Percentiles rank a stretch among this genome's conserved stretches.
phyloP scores from a whole-genome alignment of 257 asterid genomes.

The Mentha longifolia region DNA sequence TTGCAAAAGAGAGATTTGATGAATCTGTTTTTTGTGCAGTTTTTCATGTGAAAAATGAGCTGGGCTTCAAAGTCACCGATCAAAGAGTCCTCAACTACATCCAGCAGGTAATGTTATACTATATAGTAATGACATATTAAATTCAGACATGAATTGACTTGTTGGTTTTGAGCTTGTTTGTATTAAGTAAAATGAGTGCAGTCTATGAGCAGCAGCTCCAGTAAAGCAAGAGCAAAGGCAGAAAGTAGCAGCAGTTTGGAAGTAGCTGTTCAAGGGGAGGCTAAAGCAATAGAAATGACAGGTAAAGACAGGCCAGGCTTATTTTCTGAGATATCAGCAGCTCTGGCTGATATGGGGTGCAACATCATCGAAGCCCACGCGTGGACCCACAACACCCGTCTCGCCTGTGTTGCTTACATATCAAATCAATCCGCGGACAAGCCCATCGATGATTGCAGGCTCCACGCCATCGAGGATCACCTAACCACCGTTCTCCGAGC shows the following conservation, averaged over 20 bases:
- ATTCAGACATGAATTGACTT: background rate
- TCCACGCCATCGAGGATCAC: conserved; percentile 66
- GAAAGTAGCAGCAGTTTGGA: conserved; percentile 23
- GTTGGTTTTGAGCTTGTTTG: background rate
- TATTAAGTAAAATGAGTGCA: conserved; percentile 33
- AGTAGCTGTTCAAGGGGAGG: conserved; percentile 32
- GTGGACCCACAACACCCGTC: conserved; percentile 73
- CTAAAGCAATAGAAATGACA: conserved; percentile 69
- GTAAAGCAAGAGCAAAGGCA: background rate
- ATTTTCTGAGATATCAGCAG: conserved; percentile 84
- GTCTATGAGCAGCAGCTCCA: conserved; percentile 44
- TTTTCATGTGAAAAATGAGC: conserved; percentile 71
- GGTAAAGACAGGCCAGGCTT: conserved; percentile 81
- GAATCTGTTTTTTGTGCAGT: conserved; percentile 46
- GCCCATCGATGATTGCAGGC: conserved; percentile 62
- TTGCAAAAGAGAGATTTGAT: too few species aligned
- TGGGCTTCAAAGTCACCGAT: conserved; percentile 66
- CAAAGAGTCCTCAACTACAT: conserved; percentile 62
- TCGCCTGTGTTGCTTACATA: conserved; percentile 77
- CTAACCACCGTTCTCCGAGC: conserved; percentile 69
- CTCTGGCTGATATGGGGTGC: conserved; percentile 71
- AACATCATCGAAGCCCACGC: conserved; percentile 76
- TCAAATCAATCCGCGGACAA: too few species aligned
- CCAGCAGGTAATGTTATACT: conserved; percentile 60
- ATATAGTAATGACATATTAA: too few species aligned